phyloP scores from a whole-genome alignment of 257 asterid genomes.

The Penstemon newberryi region DNA sequence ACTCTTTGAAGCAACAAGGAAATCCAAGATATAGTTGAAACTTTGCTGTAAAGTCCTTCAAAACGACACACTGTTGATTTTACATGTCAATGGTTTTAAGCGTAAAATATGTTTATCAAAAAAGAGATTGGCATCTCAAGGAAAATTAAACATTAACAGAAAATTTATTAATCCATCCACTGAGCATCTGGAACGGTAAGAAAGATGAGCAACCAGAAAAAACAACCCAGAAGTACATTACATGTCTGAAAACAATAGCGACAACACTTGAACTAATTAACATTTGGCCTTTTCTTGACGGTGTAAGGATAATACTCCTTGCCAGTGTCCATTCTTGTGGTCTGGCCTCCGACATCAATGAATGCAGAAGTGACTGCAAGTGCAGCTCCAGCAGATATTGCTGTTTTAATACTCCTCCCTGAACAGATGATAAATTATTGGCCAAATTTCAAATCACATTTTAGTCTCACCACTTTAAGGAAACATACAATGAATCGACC shows the following conservation, averaged over 20 bases:
- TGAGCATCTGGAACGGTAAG: slow-evolving; percentile 25
- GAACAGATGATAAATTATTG: slow-evolving; percentile 7
- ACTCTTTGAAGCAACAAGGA: too few relatives aligned
- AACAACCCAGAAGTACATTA: slow-evolving; percentile 28
- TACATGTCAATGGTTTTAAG: too few relatives aligned
- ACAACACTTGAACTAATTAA: slow-evolving; percentile 36
- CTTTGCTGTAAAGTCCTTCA: too few relatives aligned
- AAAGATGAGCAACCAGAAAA: slow-evolving; percentile 27
- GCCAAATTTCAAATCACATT: slow-evolving; percentile 7
- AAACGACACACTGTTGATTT: too few relatives aligned
- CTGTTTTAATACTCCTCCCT: slow-evolving; percentile 84
- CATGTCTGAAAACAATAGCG: slow-evolving; percentile 16
- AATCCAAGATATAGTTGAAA: too few relatives aligned
- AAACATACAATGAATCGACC: neutral
- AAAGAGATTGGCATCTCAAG: slow-evolving; percentile 23
- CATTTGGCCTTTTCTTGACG: slow-evolving; percentile 63
- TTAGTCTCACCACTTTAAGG: slow-evolving; percentile 1
- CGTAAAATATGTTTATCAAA: neutral
- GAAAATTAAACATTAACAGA: slow-evolving; percentile 6
- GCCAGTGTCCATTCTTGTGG: slow-evolving; percentile 70
- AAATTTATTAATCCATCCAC: slow-evolving; percentile 28
- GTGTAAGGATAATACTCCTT: slow-evolving; percentile 83
- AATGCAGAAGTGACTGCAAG: slow-evolving; percentile 69
- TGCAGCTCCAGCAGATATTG: slow-evolving; percentile 79
- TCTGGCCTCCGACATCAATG: slow-evolving; percentile 73